A percentile compares a stretch with the other conserved stretches of the same genome.
phyloP scores from a whole-genome alignment of 1,284 basidiomycete species.

The Moesziomyces parantarcticus region DNA sequence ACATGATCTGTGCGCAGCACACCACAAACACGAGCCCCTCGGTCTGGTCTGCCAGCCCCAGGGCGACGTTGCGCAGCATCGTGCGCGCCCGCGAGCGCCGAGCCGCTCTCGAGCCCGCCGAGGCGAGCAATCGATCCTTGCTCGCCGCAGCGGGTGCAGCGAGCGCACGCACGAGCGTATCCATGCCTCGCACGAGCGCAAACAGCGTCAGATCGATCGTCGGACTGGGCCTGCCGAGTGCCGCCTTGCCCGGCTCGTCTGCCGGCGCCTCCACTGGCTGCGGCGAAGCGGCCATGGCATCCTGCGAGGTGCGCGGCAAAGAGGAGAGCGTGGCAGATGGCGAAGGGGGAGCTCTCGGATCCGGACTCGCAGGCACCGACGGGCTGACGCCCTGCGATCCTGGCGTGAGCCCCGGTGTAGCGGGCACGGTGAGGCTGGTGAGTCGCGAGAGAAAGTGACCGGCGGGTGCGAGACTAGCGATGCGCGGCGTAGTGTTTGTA shows the following conservation, averaged over 20 bases:
- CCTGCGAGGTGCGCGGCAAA: slow-evolving; percentile 7
- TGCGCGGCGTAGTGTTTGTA: slow-evolving; percentile 13
- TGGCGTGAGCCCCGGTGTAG: slow-evolving; percentile 16
- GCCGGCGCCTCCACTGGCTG: neutral
- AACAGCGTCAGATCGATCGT: slow-evolving; percentile 69
- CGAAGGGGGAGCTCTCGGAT: slow-evolving; percentile 14
- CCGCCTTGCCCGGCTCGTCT: neutral
- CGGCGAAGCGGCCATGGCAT: too few relatives aligned
- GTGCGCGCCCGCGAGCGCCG: neutral
- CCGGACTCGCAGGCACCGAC: slow-evolving; percentile 5
- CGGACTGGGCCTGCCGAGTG: slow-evolving; percentile 53
- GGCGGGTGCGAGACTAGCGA: slow-evolving; percentile 56
- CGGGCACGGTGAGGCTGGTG: slow-evolving; percentile 51
- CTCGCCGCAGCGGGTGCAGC: slow-evolving; percentile 12
- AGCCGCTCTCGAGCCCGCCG: neutral
- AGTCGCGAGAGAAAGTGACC: slow-evolving; percentile 56
- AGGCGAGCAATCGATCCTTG: slow-evolving; percentile 13
- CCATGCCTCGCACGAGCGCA: slow-evolving; percentile 67
- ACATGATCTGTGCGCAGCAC: slow-evolving; percentile 64
- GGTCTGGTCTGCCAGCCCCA: slow-evolving; percentile 34
- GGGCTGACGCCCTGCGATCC: slow-evolving; percentile 7
- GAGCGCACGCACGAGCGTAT: slow-evolving; percentile 60
- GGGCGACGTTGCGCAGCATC: slow-evolving; percentile 7
- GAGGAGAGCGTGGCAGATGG: slow-evolving; percentile 7
- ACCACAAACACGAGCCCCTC: slow-evolving; percentile 61